Evolutionary conservation across 208 protist species (phyloP), one percentile per base, ranked within the genome.

Genomic region (Herpetomonas samuelpessoai): DNA sequence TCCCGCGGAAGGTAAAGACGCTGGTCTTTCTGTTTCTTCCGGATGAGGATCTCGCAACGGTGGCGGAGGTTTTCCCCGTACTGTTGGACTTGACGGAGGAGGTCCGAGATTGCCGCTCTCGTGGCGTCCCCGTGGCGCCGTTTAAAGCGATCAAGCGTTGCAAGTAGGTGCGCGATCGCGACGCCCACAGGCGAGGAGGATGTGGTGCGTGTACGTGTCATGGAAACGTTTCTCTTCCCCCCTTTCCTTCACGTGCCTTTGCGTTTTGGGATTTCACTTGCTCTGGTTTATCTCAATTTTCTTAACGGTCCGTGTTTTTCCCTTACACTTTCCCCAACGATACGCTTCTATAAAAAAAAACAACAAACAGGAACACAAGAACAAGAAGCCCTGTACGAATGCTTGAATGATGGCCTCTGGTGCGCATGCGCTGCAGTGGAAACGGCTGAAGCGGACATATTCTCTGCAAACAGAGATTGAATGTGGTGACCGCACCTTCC

Each of bases 1-100:
- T 91, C 29, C 83, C 83, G 10, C 58, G 80, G 6, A 25, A 63
- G 19, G 74, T 85, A n/a, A 84, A 86, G 66, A 46, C 60, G 2
- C 57, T 55, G 1, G 56, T 93, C 2, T 79, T 86, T 35, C 76
- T 68, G n/a, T 88, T 68, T 46, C 56, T 90, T 7, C 47, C 51
- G 3, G 68, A 72, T 9, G 67, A 41, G 29, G 79, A 81, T 18
- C 57, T 93, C 3, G 44, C 28, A 22, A 28, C 14, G 16, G 47
- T 90, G 38, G 59, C 46, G n/a, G 44, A 38, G 24, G 68, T 85
- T 4, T 88, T 93, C 51, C 79, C 77, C 0, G 57, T 71, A 1
- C 56, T 90, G 51, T 57, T 50, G 22, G 68, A 84, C 19, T 63
- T 91, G 16, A 56, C 68, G 1, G 48, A 65, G 24, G 68, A 74